Conservation (phyloP, 257 asterid species). For the Przewalskia tangutica region DNA sequence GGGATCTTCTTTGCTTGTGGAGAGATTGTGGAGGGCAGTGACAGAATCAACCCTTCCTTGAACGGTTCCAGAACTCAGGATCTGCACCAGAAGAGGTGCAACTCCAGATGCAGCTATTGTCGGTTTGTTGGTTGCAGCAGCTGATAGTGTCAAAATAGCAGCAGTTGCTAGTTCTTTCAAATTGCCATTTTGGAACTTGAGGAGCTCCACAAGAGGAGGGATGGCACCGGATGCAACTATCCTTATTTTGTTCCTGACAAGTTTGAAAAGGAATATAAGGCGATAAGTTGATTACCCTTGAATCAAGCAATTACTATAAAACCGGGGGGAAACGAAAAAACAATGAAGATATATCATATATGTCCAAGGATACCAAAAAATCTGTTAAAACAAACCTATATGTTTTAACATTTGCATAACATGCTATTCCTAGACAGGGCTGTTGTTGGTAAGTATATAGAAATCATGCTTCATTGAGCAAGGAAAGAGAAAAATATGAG, state of each 20-base stretch:
- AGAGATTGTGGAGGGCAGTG: constrained; percentile 73
- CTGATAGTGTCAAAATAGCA: constrained; percentile 59
- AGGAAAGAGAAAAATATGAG: not conserved
- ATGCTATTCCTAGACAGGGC: not conserved
- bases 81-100: constrained; percentile 49
- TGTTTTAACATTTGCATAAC: too few species aligned
- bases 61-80: constrained; percentile 66
- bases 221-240: constrained; percentile 70
- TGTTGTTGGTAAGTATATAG: not conserved
- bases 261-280: constrained; percentile 4
- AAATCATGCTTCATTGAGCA: not conserved
- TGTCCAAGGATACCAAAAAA: not conserved
- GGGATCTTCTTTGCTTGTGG: constrained; percentile 45
- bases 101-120: constrained; percentile 65
- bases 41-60: constrained; percentile 86
- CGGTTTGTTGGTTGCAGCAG: constrained; percentile 61
- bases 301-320: constrained; percentile 6
- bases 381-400: not conserved
- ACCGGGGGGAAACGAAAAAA: not conserved
- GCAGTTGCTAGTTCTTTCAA: constrained; percentile 81
- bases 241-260: constrained; percentile 63
- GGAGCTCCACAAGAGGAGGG: constrained; percentile 73
- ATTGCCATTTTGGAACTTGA: constrained; percentile 44
- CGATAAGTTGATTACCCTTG: constrained; percentile 6
- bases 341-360: not conserved